Conservation (phyloP, 345 rosid species). For the Limnanthes douglasii region DNA sequence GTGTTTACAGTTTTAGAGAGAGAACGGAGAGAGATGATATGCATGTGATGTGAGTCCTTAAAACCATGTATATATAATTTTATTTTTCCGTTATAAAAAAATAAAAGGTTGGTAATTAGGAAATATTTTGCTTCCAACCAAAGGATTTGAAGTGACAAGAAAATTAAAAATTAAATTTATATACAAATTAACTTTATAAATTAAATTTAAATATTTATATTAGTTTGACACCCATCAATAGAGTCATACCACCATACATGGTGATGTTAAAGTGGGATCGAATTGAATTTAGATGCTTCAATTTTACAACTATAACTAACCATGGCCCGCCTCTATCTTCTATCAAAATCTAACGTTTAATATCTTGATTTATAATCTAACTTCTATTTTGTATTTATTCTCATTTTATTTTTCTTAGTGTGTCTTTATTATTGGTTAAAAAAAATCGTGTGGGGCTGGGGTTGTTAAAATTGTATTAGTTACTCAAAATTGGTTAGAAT, state of each 20-base stretch:
- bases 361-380: conserved; percentile 24
- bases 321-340: conserved; percentile 25
- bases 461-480: too few species aligned
- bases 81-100: conserved; percentile 1
- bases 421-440: too few species aligned
- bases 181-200: background rate
- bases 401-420: too few species aligned
- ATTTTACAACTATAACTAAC: conserved; percentile 60
- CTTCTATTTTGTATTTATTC: conserved; percentile 19
- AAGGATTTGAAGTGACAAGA: conserved; percentile 18
- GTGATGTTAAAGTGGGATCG: conserved; percentile 10
- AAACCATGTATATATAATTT: background rate
- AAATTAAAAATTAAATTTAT: conserved; percentile 2
- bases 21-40: background rate
- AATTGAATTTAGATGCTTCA: conserved; percentile 29
- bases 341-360: conserved; percentile 18
- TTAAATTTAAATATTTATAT: conserved; percentile 1
- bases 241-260: conserved; percentile 5
- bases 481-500: too few species aligned
- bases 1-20: background rate
- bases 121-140: conserved; percentile 24
- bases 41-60: background rate
- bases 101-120: conserved; percentile 15
- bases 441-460: too few species aligned
- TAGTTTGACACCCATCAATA: too few species aligned